phyloP scores from a whole-genome alignment of 768 basidiomycete species.

The Termitomyces sp. region DNA sequence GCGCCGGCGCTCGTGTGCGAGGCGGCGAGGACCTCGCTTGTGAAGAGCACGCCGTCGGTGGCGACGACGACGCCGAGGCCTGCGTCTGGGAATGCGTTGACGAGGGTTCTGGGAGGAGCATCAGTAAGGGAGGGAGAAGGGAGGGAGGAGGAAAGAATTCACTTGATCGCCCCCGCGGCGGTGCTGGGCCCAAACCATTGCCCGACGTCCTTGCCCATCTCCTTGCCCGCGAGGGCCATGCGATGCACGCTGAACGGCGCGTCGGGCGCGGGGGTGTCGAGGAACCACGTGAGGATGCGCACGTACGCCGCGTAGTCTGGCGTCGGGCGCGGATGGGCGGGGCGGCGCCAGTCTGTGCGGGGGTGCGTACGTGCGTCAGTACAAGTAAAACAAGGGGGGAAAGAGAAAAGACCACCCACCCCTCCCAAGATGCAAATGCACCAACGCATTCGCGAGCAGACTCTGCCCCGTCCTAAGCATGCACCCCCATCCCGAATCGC shows the following conservation, averaged over 20 bases:
- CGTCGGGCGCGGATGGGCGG: constrained; percentile 54
- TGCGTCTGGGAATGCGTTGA: constrained; percentile 74
- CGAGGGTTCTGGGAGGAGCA: constrained; percentile 44
- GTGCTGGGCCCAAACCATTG: constrained; percentile 99
- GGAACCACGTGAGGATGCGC: constrained; percentile 90
- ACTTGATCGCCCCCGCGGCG: constrained; percentile 92
- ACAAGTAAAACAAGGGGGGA: too few relatives aligned
- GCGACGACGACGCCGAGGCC: constrained; percentile 81
- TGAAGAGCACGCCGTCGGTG: constrained; percentile 77
- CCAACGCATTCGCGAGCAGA: constrained; percentile 75
- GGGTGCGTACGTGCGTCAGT: too few relatives aligned
- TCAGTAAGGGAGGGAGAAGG: too few relatives aligned
- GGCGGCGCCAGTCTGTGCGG: constrained; percentile 71
- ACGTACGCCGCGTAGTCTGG: constrained; percentile 83
- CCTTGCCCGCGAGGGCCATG: constrained; percentile 93
- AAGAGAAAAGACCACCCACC: constrained; percentile 6
- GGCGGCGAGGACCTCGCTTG: constrained; percentile 81
- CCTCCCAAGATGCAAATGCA: constrained; percentile 64
- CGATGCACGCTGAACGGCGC: constrained; percentile 94
- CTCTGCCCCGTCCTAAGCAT: constrained; percentile 89
- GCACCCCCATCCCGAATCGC: constrained; percentile 88
- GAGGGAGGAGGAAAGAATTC: neutral
- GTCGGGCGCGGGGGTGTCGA: constrained; percentile 81
- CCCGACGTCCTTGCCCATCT: constrained; percentile 91
- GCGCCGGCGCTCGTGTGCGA: constrained; percentile 41